A percentile compares a stretch with the other conserved stretches of the same genome.
Conservation (phyloP, 768 basidiomycete species). For the Daedaleopsis nitida region DNA sequence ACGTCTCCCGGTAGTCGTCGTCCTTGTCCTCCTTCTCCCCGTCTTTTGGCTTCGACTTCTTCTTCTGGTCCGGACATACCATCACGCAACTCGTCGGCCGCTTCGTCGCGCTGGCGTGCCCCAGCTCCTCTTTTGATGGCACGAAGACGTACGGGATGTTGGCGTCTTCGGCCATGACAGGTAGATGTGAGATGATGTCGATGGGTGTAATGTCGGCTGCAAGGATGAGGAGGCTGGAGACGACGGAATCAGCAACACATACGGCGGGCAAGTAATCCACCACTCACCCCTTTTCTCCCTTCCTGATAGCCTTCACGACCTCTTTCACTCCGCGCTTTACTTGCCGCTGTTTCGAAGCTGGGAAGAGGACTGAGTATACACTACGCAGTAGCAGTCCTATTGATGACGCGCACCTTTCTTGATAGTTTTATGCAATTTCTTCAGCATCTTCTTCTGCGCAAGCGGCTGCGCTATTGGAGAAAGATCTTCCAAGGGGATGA, state of each 20-base stretch:
- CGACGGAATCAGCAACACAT: neutral
- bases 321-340: conserved; percentile 99
- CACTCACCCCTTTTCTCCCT: conserved; percentile 93
- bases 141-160: conserved; percentile 90
- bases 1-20: conserved; percentile 84
- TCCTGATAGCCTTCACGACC: conserved; percentile 95
- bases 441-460: conserved; percentile 89
- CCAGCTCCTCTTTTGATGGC: conserved; percentile 91
- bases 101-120: conserved; percentile 94
- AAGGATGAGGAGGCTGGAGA: conserved; percentile 76
- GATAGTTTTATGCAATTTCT: conserved; percentile 93
- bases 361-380: neutral
- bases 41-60: conserved; percentile 63
- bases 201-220: conserved; percentile 98
- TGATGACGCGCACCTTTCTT: conserved; percentile 67
- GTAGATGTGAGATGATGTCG: conserved; percentile 97
- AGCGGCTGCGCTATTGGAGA: conserved; percentile 94
- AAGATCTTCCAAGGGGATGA: conserved; percentile 76
- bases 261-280: neutral
- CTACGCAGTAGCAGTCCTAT: neutral
- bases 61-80: conserved; percentile 83
- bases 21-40: conserved; percentile 58
- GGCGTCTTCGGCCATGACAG: conserved; percentile 92
- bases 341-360: conserved; percentile 92
- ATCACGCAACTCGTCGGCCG: conserved; percentile 98